Conservation (phyloP, 768 basidiomycete genomes). For the Phlebiopsis gigantea region DNA sequence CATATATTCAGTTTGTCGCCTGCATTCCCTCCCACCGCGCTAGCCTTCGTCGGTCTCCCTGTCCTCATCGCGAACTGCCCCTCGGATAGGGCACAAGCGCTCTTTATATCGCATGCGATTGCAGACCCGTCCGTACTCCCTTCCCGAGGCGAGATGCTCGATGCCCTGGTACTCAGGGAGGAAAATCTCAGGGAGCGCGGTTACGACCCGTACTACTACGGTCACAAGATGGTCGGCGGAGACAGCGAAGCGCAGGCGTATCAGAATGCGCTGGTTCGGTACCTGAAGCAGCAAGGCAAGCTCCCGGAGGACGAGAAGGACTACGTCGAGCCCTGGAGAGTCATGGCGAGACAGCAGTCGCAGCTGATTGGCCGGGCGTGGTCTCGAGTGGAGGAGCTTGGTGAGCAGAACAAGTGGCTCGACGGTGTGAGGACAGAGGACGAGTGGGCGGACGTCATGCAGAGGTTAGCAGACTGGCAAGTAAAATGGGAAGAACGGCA, state of each 20-base stretch:
- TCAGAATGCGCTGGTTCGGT: conserved; percentile 27
- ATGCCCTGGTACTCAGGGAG: conserved; percentile 37
- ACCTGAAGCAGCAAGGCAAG: conserved; percentile 23
- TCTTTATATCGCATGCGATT: conserved; percentile 42
- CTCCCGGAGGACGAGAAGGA: conserved; percentile 38
- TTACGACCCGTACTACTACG: conserved; percentile 43
- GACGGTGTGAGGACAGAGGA: conserved; percentile 44
- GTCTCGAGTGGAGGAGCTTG: conserved; percentile 39
- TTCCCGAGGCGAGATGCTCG: conserved; percentile 33
- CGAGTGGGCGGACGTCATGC: conserved; percentile 47
- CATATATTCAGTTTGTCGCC: conserved; percentile 50
- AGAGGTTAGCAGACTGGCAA: conserved; percentile 43
- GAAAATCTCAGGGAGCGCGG: conserved; percentile 34
- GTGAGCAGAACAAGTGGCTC: conserved; percentile 38
- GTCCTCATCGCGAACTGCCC: conserved; percentile 42
- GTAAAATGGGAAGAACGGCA: conserved; percentile 43
- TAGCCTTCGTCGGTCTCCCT: conserved; percentile 52
- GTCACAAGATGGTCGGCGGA: conserved; percentile 37
- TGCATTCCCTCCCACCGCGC: conserved; percentile 42
- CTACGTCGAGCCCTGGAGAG: conserved; percentile 48
- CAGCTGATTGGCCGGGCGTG: conserved; percentile 37
- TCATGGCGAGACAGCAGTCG: conserved; percentile 28
- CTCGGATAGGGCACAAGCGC: conserved; percentile 44
- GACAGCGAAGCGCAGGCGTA: conserved; percentile 25
- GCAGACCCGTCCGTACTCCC: conserved; percentile 37